Base-by-base conservation (phyloP, 345 rosid species). In the Punica granatum region DNA sequence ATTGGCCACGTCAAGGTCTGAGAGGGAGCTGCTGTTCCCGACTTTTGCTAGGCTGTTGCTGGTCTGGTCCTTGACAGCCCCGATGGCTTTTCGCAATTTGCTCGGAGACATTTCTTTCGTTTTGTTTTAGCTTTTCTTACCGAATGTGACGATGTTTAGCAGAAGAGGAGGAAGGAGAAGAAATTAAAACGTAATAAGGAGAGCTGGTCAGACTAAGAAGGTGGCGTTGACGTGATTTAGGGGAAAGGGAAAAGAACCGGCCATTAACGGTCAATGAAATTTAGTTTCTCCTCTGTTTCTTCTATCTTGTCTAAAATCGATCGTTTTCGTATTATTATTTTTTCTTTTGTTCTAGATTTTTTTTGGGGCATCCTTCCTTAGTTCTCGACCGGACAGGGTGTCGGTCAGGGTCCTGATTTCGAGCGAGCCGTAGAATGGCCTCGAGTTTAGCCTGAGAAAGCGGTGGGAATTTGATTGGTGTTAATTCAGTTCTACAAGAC, bases 1-100 rank as follows among this genome's bases (percentile, higher is more conserved):
- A 14, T 90, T 83, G 42, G 97, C 96, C 1, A 93, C 97, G 28
- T 93, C 98, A 14, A 93, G 90, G 78, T 93, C 97, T 65, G 98
- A 90, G 58, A 95, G 89, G 73, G 87, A 54, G 80, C 87, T 87
- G 82, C 91, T 89, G 26, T 72, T 74, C 2, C 78, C 81, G n/a
- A 82, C 83, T 49, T 77, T 82, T 23, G 86, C 86, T 33, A 82
- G 71, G 33, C 86, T 69, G 1, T 79, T 82, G 77, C 80, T 79
- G 14, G 86, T 82, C 65, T 75, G 81, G 66, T 82, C 86, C 72
- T 82, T 82, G 25, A 82, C 84, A 1, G 83, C 77, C 33, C 86
- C 86, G 26, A 82, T 72, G 63, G 86, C 86, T 60, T 74, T 79
- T 33, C 80, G 70, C 56, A 82, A 69, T 59, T 77, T 79, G 83